phyloP scores from a whole-genome alignment of 1,284 basidiomycete genomes.

The Ustilago cynodontis region DNA sequence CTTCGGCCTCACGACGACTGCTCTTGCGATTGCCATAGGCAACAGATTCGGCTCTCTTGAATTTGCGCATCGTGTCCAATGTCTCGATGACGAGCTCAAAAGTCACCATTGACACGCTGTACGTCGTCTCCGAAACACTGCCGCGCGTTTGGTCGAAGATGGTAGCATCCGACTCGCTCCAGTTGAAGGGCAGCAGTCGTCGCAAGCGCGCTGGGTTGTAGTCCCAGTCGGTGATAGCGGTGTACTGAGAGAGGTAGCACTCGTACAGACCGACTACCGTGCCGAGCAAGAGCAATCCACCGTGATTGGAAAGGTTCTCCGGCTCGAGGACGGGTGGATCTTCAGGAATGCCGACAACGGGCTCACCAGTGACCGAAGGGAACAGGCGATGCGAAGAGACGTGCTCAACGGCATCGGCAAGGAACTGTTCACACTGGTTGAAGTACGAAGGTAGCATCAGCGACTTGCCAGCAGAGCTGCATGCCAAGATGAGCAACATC shows the following conservation, averaged over 20 bases:
- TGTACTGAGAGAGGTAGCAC: constrained; percentile 42
- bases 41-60: constrained; percentile 33
- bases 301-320: constrained; percentile 21
- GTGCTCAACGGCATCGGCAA: constrained; percentile 45
- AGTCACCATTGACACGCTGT: constrained; percentile 45
- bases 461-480: constrained; percentile 40
- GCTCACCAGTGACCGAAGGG: constrained; percentile 35
- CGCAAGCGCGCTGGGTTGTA: constrained; percentile 44
- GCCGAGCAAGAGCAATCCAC: constrained; percentile 27
- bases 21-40: constrained; percentile 36
- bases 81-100: constrained; percentile 47
- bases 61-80: constrained; percentile 43
- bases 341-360: constrained; percentile 19
- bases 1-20: constrained; percentile 35
- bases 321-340: constrained; percentile 20
- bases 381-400: constrained; percentile 41
- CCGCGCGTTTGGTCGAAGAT: constrained; percentile 29
- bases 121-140: constrained; percentile 32
- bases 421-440: constrained; percentile 51
- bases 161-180: constrained; percentile 30
- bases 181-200: constrained; percentile 40
- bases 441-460: constrained; percentile 54
- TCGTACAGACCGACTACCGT: constrained; percentile 37
- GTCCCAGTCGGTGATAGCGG: constrained; percentile 49
- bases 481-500: constrained; percentile 45